Evolutionary conservation across 306 rosid species (phyloP).

Genomic region (Acacia confusa): DNA sequence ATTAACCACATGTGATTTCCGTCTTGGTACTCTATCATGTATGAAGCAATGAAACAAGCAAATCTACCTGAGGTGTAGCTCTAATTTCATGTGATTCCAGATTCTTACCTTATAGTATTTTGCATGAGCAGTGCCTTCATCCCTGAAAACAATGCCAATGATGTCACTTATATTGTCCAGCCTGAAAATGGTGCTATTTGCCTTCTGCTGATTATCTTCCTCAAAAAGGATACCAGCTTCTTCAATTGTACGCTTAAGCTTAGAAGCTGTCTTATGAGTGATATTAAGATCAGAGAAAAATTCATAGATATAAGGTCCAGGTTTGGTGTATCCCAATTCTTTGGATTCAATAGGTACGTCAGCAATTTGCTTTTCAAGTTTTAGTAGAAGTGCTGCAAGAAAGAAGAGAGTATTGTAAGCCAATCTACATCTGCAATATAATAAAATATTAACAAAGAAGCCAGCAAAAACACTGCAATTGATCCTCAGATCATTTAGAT

Average conservation of each 20-base stretch:
- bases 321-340: constrained; percentile 86
- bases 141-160: constrained; percentile 65
- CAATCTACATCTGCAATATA: not conserved
- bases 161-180: constrained; percentile 68
- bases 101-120: constrained; percentile 71
- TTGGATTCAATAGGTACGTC: constrained; percentile 82
- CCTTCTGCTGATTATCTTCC: constrained; percentile 74
- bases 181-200: constrained; percentile 59
- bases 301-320: constrained; percentile 84
- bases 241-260: constrained; percentile 54
- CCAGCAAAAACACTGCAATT: constrained; percentile 17
- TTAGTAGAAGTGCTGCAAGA: constrained; percentile 83
- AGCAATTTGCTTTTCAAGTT: constrained; percentile 89
- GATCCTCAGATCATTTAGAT: constrained; percentile 21
- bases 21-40: too few species aligned
- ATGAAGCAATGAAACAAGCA: constrained; percentile 20
- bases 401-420: constrained; percentile 29
- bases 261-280: constrained; percentile 57
- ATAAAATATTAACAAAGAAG: constrained; percentile 17
- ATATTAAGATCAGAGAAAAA: constrained; percentile 80
- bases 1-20: too few species aligned
- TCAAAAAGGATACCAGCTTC: constrained; percentile 73
- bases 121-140: constrained; percentile 63
- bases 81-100: constrained; percentile 6
- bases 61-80: constrained; percentile 27